These are phyloP conservation scores for Meredithiella fracta DNA, from an alignment of 2,329 filamentous ascomycete species.

Conservation along the genomic window DNA sequence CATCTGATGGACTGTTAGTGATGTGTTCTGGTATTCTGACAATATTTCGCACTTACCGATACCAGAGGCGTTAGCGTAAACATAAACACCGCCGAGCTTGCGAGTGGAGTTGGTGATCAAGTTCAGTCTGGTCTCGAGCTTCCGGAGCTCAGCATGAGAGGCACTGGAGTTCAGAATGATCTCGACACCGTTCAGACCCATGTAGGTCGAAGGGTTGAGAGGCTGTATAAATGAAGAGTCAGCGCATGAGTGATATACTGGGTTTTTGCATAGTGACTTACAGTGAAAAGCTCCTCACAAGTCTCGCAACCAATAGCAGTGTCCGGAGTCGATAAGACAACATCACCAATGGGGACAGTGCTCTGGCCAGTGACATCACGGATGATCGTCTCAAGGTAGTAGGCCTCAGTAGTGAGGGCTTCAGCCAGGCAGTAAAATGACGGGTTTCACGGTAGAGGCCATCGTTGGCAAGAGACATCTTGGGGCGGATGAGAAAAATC, in stretches of 20 bases:
- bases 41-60: constrained; percentile 4
- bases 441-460: constrained; percentile 26
- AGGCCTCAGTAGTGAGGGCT: constrained; percentile 23
- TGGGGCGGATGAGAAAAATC: constrained; percentile 16
- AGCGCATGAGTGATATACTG: neutral
- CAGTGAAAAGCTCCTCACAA: constrained; percentile 24
- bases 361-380: constrained; percentile 20
- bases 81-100: constrained; percentile 42
- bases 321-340: constrained; percentile 24
- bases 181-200: constrained; percentile 47
- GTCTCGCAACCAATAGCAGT: constrained; percentile 27
- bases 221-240: constrained; percentile 12
- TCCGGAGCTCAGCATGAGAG: constrained; percentile 37
- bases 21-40: neutral
- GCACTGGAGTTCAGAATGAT: constrained; percentile 21
- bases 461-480: constrained; percentile 22
- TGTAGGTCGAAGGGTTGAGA: constrained; percentile 32
- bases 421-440: constrained; percentile 27
- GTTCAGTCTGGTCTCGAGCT: constrained; percentile 45
- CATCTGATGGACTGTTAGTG: constrained; percentile 15
- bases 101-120: constrained; percentile 51
- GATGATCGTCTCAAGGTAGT: constrained; percentile 23
- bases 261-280: neutral
- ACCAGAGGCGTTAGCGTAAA: constrained; percentile 24
- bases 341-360: constrained; percentile 26